Base-by-base conservation (phyloP, 2,329 filamentous ascomycete species). In the Alternaria metachromatica region DNA sequence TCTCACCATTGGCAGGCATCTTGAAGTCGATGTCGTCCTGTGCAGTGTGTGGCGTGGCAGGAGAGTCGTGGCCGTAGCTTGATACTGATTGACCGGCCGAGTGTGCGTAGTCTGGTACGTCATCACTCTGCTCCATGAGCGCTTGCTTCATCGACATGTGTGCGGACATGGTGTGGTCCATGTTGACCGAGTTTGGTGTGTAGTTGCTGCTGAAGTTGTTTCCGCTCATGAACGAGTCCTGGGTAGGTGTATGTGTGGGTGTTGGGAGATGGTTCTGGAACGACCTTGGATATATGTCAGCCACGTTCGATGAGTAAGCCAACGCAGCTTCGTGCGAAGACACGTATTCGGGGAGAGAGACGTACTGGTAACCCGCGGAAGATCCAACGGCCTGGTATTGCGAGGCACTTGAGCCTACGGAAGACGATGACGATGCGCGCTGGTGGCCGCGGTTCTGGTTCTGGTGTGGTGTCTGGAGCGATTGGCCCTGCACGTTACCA, bases 131-230 rank as follows among this genome's bases (percentile, higher is more conserved):
- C 61, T 84, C 87, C 80, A 89, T 83, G 62, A 86, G 81, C 62
- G 85, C 85, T 63, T 84, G 84, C 80, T 86, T 87, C 85, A 89
- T 88, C 55, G 86, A 87, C 76, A 86, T 81, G 72, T 88, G 86
- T n/a, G 86, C 84, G 11, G 84, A 81, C 72, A 82, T 81, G 57
- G 77, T 79, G 37, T 76, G 69, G 66, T 82, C 77, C 72, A 86
- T 81, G 64, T 80, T 80, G 13, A 76, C 66, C 20, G 82, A 75
- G 12, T 80, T 76, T 1, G 80, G 77, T 48, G 82, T 80, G 77
- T 82, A 85, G 69, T 79, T 82, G 70, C 82, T 81, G 70, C 82
- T 81, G 73, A 84, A 86, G 28, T 81, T 79, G 26, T 79, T 79
- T 30, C 79, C 75, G 5, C 78, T 80, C 63, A 86, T 76, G 68